These are phyloP conservation scores for Akebia trifoliata DNA, from an alignment of 164 flowering plant genomes.

Conservation along the genomic window DNA sequence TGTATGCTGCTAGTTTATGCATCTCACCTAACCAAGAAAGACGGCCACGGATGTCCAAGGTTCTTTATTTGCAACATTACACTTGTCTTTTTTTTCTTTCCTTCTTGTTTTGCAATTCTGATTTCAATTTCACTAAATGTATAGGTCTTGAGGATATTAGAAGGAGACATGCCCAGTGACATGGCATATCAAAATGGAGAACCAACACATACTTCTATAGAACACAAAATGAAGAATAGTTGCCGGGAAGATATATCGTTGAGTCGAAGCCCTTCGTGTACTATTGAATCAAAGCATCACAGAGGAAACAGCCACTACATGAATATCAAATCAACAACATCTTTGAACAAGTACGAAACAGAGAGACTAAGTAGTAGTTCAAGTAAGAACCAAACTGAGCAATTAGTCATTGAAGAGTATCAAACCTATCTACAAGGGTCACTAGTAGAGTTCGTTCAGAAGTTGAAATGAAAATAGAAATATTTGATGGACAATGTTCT, in stretches of 20 bases:
- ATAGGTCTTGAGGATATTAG: slow-evolving; percentile 30
- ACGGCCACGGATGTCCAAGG: slow-evolving; percentile 42
- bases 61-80: not conserved
- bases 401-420: slow-evolving; percentile 17
- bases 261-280: slow-evolving; percentile 4
- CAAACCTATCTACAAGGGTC: slow-evolving; percentile 29
- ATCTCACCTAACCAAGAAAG: slow-evolving; percentile 25
- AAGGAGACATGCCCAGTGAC: slow-evolving; percentile 27
- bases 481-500: no score
- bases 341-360: slow-evolving; percentile 2
- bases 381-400: slow-evolving; percentile 10
- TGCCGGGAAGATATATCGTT: not conserved
- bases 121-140: slow-evolving; percentile 1
- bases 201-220: not conserved
- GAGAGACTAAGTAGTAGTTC: slow-evolving; percentile 2
- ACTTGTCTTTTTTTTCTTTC: not conserved
- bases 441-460: slow-evolving; percentile 20
- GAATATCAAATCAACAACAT: slow-evolving; percentile 4
- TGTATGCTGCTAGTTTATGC: slow-evolving; percentile 34
- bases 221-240: slow-evolving; percentile 2
- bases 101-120: not conserved
- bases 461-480: slow-evolving; percentile 7
- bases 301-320: not conserved
- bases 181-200: slow-evolving; percentile 11
- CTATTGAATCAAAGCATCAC: slow-evolving; percentile 5